Base-by-base conservation (phyloP, 1,284 basidiomycete genomes). In the Austroboletus niveus region DNA sequence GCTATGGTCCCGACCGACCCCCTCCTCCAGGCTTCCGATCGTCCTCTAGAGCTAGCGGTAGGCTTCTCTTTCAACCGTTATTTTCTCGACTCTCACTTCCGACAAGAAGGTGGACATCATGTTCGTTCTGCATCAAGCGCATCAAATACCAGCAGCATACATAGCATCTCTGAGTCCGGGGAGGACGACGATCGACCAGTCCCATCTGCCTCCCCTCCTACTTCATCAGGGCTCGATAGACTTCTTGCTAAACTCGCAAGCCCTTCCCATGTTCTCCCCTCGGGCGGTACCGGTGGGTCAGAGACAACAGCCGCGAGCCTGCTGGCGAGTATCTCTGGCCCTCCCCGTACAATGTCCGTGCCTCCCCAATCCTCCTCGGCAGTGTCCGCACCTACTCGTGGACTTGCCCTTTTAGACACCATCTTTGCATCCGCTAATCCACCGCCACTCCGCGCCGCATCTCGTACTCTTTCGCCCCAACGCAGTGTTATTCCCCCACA, bases 1-100 rank as follows among this genome's bases (percentile, higher is more conserved):
- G 78, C 46, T 87, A 85, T 65, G 82, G 83, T 20, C 84, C 85
- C 5, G 80, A 81, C 56, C 73, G 75, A 34, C 81, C 79, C 3
- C 84, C 84, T 8, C 84, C 72, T 48, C 62, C 64, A 46, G 66
- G 62, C 48, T 62, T 70, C 42, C 64, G 68, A 35, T 67, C 69
- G 2, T 45, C 48, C 14, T 69, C 65, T 48, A 58, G 69, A 50
- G 40, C 68, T 20, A 69, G 68, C 35, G 68, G 69, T 67, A 48
- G 47, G 69, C 31, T 4, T 24, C 45, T 31, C 24, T 27, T 8
- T 29, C 6, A 4, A 20, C 20, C 11, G 8, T 5, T 11, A 6
- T 4, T 17, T 24, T 3, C 7, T 36, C 39, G 8, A 47, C 20
- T 20, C 61, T 69, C 46, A 69, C n/a, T 15, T 10, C 27, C 11